Evolutionary conservation across 805 yeast genomes (phyloP).

Genomic region (Sungouiozyma ichnusensis): DNA sequence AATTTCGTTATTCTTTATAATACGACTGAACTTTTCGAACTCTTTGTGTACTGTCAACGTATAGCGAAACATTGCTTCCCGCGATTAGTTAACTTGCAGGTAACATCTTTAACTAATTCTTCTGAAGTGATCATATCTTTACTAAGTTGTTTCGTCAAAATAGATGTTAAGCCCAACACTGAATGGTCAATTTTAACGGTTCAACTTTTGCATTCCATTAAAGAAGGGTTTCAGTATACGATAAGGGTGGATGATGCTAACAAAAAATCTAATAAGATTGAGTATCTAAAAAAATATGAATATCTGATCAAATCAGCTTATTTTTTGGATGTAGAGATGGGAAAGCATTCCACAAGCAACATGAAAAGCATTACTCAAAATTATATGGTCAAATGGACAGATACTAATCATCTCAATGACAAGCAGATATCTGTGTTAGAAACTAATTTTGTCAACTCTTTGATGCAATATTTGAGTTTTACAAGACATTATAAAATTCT

Average conservation of each 20-base stretch:
- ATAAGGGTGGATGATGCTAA: background rate
- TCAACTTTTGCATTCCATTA: background rate
- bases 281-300: conserved; percentile 13
- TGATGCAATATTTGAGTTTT: conserved; percentile 19
- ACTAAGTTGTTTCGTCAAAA: background rate
- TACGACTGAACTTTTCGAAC: conserved; percentile 10
- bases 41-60: background rate
- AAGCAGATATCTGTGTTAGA: conserved; percentile 17
- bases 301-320: conserved; percentile 27
- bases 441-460: conserved; percentile 11
- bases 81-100: background rate
- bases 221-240: background rate
- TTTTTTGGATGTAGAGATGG: conserved; percentile 28
- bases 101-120: background rate
- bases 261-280: background rate
- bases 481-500: conserved; percentile 18
- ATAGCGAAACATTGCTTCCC: background rate
- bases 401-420: background rate
- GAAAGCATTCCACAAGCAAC: conserved; percentile 23
- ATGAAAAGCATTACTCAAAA: conserved; percentile 23
- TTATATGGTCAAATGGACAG: conserved; percentile 28
- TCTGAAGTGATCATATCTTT: background rate
- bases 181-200: background rate
- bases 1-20: conserved; percentile 14
- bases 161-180: background rate